Conservation (phyloP, 306 rosid genomes). For the Malus fusca region DNA sequence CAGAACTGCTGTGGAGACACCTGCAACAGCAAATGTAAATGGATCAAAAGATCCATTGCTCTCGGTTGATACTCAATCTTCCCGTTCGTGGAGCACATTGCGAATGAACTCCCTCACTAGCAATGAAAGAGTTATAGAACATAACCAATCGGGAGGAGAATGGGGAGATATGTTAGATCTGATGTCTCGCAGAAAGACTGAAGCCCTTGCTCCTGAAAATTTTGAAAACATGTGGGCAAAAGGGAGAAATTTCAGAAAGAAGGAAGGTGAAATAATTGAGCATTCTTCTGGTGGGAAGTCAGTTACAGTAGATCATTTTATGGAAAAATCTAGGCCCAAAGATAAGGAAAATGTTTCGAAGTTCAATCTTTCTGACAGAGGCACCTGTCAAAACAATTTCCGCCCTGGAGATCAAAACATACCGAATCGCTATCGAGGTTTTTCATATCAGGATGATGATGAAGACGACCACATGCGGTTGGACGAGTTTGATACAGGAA, state of each 20-base stretch:
- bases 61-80: slow-evolving; percentile 56
- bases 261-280: slow-evolving; percentile 45
- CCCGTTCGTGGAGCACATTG: slow-evolving; percentile 66
- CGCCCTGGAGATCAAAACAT: slow-evolving; percentile 27
- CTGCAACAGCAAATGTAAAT: slow-evolving; percentile 25
- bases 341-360: slow-evolving; percentile 31
- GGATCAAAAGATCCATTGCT: slow-evolving; percentile 83
- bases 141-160: slow-evolving; percentile 57
- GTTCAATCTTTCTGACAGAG: slow-evolving; percentile 37
- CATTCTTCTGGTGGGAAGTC: slow-evolving; percentile 41
- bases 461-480: slow-evolving; percentile 28
- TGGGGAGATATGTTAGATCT: slow-evolving; percentile 90
- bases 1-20: slow-evolving; percentile 22
- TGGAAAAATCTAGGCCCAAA: slow-evolving; percentile 33
- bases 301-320: slow-evolving; percentile 27
- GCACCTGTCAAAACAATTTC: slow-evolving; percentile 26
- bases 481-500: slow-evolving; percentile 51
- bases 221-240: slow-evolving; percentile 91
- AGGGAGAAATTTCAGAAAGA: slow-evolving; percentile 68
- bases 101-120: slow-evolving; percentile 36
- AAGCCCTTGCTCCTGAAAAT: slow-evolving; percentile 94
- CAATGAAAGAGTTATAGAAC: slow-evolving; percentile 45
- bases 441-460: slow-evolving; percentile 39
- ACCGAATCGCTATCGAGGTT: slow-evolving; percentile 22
- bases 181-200: slow-evolving; percentile 75